Evolutionary conservation across 331 rosid species (phyloP).

Genomic region (Acacia concinna): DNA sequence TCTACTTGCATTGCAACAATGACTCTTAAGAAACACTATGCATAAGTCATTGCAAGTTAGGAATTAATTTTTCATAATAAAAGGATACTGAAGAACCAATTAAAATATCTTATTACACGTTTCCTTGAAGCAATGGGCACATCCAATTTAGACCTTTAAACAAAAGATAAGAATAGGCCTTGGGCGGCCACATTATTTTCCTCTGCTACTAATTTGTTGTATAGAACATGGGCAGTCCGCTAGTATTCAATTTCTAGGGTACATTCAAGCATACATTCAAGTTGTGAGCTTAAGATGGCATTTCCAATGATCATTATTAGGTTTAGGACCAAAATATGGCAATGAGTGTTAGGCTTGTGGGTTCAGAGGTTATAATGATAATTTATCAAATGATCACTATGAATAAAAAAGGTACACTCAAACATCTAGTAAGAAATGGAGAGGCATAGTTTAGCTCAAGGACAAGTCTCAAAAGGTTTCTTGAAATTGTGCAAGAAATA

Average conservation of each 20-base stretch:
- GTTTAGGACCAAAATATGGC: not conserved
- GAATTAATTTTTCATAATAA: not conserved
- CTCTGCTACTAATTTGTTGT: not conserved
- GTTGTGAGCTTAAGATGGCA: not conserved
- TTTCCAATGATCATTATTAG: not conserved
- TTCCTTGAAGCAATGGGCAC: not conserved
- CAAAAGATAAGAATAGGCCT: not conserved
- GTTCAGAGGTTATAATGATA: not conserved
- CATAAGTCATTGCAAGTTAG: not conserved
- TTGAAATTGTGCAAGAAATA: too few species aligned
- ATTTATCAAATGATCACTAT: not conserved
- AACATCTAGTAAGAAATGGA: not conserved
- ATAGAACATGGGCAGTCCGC: not conserved
- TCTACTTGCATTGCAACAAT: not conserved
- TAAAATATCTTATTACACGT: not conserved
- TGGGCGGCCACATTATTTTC: not conserved
- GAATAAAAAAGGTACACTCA: not conserved
- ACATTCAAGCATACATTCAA: not conserved
- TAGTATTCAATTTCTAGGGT: not conserved
- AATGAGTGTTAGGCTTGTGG: not conserved
- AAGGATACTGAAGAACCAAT: not conserved
- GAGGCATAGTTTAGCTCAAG: not conserved
- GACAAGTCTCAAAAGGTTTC: not conserved
- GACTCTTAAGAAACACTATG: not conserved
- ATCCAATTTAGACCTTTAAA: not conserved